Conservation (phyloP, 2,329 filamentous ascomycete genomes). For the Colletotrichum truncatum region DNA sequence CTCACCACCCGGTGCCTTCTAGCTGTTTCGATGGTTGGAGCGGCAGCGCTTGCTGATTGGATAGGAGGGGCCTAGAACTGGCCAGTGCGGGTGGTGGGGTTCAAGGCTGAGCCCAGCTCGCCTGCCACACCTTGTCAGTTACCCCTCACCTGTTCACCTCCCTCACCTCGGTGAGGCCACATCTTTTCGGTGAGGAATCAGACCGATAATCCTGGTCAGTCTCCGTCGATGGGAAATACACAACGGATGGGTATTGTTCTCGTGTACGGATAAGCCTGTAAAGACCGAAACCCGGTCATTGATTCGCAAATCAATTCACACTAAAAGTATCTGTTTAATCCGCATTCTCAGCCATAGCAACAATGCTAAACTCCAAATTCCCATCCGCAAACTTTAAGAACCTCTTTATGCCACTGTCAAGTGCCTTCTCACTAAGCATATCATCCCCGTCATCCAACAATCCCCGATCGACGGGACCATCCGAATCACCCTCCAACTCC, state of each 20-base stretch:
- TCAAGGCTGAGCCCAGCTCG: slow-evolving; percentile 26
- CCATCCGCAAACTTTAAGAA: slow-evolving; percentile 49
- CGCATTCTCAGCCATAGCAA: slow-evolving; percentile 43
- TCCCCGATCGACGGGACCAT: slow-evolving; percentile 77
- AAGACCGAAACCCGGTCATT: neutral
- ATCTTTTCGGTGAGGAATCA: neutral
- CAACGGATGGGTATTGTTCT: too few relatives aligned
- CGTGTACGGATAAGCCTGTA: too few relatives aligned
- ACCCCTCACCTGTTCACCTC: slow-evolving; percentile 1
- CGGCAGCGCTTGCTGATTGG: slow-evolving; percentile 41
- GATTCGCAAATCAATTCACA: neutral
- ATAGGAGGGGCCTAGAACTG: slow-evolving; percentile 34
- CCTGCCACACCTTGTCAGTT: neutral
- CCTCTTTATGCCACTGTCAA: slow-evolving; percentile 65
- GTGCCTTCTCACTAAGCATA: slow-evolving; percentile 72
- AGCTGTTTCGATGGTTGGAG: slow-evolving; percentile 51
- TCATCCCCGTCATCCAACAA: slow-evolving; percentile 64
- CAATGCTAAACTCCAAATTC: slow-evolving; percentile 49
- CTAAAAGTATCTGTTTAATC: neutral
- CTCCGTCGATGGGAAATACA: too few relatives aligned
- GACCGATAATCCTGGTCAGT: neutral
- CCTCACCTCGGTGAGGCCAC: neutral
- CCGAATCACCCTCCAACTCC: slow-evolving; percentile 81
- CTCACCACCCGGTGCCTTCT: slow-evolving; percentile 43
- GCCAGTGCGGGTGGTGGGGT: slow-evolving; percentile 28